A percentile compares a stretch with the other conserved stretches of the same genome.
Conservation (phyloP, 305 asterid genomes). For the Fraxinus nigra region DNA sequence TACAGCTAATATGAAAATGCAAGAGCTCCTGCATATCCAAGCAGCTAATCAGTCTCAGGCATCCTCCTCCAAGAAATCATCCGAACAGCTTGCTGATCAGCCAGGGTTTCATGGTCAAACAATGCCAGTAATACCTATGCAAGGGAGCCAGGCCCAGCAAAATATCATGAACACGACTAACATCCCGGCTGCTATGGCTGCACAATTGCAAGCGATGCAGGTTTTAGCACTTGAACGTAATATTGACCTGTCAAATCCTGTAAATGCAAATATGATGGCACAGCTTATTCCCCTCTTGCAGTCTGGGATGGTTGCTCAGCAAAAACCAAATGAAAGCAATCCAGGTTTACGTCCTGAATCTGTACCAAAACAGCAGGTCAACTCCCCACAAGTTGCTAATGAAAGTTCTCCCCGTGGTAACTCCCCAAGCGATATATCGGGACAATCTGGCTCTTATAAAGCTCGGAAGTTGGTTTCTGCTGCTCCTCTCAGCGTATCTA, state of each 20-base stretch:
- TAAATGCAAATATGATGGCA: slow-evolving; percentile 73
- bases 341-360: slow-evolving; percentile 48
- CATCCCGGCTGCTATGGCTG: slow-evolving; percentile 72
- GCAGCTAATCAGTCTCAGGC: slow-evolving; percentile 64
- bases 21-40: slow-evolving; percentile 61
- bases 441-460: slow-evolving; percentile 78
- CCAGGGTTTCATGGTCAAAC: slow-evolving; percentile 63
- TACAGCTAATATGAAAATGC: slow-evolving; percentile 63
- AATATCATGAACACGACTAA: slow-evolving; percentile 54
- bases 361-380: slow-evolving; percentile 60
- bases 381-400: slow-evolving; percentile 62
- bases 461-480: slow-evolving; percentile 64
- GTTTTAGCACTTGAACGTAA: slow-evolving; percentile 89
- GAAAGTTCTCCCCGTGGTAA: slow-evolving; percentile 85
- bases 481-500: slow-evolving; percentile 46
- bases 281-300: slow-evolving; percentile 83
- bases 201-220: slow-evolving; percentile 91
- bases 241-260: slow-evolving; percentile 88
- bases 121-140: slow-evolving; percentile 43
- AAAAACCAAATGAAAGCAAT: slow-evolving; percentile 65
- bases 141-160: slow-evolving; percentile 62
- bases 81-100: slow-evolving; percentile 49
- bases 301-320: slow-evolving; percentile 79
- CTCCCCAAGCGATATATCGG: slow-evolving; percentile 78
- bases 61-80: slow-evolving; percentile 66